These are phyloP conservation scores for Fusarium compactum DNA, from an alignment of 2,329 filamentous ascomycete genomes.

Conservation along the genomic window DNA sequence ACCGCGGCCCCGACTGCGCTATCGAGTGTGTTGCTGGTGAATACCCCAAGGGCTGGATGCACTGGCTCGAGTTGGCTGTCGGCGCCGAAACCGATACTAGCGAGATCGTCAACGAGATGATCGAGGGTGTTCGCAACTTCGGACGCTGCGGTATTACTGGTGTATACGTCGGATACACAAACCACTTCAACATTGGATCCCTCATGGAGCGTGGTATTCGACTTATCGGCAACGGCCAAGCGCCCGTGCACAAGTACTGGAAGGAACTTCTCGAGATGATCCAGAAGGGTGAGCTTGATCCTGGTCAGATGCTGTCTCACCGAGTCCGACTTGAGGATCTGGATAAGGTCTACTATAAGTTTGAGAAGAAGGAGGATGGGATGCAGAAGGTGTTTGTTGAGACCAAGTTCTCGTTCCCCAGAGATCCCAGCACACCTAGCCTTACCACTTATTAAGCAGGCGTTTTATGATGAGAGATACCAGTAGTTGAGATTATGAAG, in stretches of 20 bases:
- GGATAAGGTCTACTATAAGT: slow-evolving; percentile 73
- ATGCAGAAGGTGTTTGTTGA: slow-evolving; percentile 85
- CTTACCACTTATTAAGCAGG: slow-evolving; percentile 32
- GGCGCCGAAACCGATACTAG: slow-evolving; percentile 88
- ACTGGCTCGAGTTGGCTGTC: slow-evolving; percentile 67
- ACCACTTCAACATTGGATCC: slow-evolving; percentile 79
- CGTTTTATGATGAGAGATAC: too few species aligned
- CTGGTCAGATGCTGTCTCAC: slow-evolving; percentile 84
- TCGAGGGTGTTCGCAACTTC: slow-evolving; percentile 77
- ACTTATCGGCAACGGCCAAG: slow-evolving; percentile 75
- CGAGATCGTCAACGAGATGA: slow-evolving; percentile 84
- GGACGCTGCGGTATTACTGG: slow-evolving; percentile 84
- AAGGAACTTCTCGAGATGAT: slow-evolving; percentile 78
- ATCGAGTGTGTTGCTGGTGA: slow-evolving; percentile 75
- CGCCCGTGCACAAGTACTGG: slow-evolving; percentile 88
- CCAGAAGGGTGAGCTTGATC: slow-evolving; percentile 76
- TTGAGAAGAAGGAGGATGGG: slow-evolving; percentile 70
- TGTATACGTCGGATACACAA: slow-evolving; percentile 68
- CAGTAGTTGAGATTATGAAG: not conserved
- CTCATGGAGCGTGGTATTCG: slow-evolving; percentile 89
- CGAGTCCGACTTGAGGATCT: slow-evolving; percentile 80
- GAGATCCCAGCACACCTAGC: slow-evolving; percentile 43
- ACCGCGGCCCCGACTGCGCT: slow-evolving; percentile 78
- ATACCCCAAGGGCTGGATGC: slow-evolving; percentile 71
- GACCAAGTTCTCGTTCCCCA: slow-evolving; percentile 67